Evolutionary conservation across 2,329 filamentous ascomycete genomes (phyloP), one percentile per base, ranked within the genome.

Genomic region (Hypoxylon sp.): DNA sequence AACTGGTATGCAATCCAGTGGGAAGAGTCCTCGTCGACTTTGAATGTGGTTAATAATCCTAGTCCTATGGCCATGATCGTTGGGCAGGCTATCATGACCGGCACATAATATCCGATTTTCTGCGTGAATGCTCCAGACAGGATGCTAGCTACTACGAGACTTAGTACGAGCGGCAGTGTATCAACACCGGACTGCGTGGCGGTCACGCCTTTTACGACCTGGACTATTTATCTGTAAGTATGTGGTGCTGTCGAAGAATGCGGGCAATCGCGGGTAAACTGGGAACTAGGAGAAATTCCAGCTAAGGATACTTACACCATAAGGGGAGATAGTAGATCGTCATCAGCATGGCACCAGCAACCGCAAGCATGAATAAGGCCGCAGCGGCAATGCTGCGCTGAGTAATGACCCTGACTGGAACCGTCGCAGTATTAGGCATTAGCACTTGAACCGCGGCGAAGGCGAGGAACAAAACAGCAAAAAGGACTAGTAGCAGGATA

Each of bases 1-100:
- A 88, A 86, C 73, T 90, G 87, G 73, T 82, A 90, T 11, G 82
- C 86, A 61, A 90, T 88, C 89, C 89, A 91, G 66, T 86, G 82
- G 1, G 81, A 77, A 1, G 84, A 82, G 2, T 79, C 77, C 13
- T 85, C 85, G 55, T 77, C 70, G 1, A 84, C 82, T 14, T 76
- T 79, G 33, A 90, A 84, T 0, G 87, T 90, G 61, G 83, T 88
- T 72, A 91, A 80, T 11, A 91, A 82, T 1, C 89, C 89, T 56
- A 85, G 80, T 22, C 87, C 88, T 7, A 87, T 70, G 6, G 85
- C 79, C 81, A 84, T 84, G 70, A 87, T 77, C 67, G 81, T 80
- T 2, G 87, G 83, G 6, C 83, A 83, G 14, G 83, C 46, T 14
- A 89, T 79, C 85, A 89, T 88, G 20, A 83, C 82, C 0, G 85